These are phyloP conservation scores for Magnusiomyces suaveolens DNA, from an alignment of 1,139 yeast genomes.

Conservation along the genomic window DNA sequence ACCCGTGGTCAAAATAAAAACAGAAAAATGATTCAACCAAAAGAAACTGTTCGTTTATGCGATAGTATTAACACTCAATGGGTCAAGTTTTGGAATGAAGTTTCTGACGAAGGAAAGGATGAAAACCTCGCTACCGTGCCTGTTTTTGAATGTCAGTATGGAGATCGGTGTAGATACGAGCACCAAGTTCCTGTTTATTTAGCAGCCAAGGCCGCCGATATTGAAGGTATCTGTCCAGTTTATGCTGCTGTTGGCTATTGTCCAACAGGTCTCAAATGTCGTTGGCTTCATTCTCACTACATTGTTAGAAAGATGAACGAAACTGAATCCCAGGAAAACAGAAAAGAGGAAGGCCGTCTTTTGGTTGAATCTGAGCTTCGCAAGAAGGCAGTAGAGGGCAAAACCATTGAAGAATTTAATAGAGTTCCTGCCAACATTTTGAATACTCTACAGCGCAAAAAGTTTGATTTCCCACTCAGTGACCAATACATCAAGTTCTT, in stretches of 20 bases:
- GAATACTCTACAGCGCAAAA: constrained; percentile 51
- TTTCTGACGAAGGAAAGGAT: constrained; percentile 9
- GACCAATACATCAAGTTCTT: constrained; percentile 43
- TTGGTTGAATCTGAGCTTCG: constrained; percentile 31
- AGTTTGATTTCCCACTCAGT: constrained; percentile 48
- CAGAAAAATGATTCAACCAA: constrained; percentile 64
- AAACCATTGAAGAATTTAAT: constrained; percentile 53
- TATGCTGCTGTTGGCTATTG: constrained; percentile 75
- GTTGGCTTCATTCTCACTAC: constrained; percentile 77
- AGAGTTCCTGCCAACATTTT: constrained; percentile 47
- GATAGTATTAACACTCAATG: constrained; percentile 39
- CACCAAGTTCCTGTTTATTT: constrained; percentile 67
- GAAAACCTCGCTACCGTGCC: constrained; percentile 20
- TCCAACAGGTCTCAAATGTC: constrained; percentile 84
- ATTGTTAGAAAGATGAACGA: constrained; percentile 33
- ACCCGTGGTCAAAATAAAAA: constrained; percentile 85
- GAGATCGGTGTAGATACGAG: constrained; percentile 64
- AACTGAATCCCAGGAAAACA: constrained; percentile 11
- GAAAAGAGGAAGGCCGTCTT: neutral
- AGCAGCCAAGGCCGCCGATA: constrained; percentile 55
- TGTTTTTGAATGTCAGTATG: constrained; percentile 47
- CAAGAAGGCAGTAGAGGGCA: constrained; percentile 18
- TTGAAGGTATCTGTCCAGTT: constrained; percentile 76
- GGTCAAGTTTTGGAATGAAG: constrained; percentile 19
- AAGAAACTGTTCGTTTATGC: constrained; percentile 62